A percentile compares a stretch with the other conserved stretches of the same genome.
phyloP scores from a whole-genome alignment of 768 basidiomycete genomes.

The Amanita molliuscula region DNA sequence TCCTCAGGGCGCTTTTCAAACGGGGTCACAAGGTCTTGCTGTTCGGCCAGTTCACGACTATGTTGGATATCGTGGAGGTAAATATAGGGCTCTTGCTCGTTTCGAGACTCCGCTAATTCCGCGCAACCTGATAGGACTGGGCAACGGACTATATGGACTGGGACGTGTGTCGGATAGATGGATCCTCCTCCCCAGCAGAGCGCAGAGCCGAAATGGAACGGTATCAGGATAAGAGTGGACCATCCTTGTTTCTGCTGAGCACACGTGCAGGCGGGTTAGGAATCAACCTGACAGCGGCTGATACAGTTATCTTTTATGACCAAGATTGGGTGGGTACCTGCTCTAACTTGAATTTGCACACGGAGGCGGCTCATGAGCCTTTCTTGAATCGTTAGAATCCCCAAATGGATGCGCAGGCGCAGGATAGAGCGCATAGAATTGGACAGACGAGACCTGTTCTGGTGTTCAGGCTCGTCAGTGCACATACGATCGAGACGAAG shows the following conservation, averaged over 20 bases:
- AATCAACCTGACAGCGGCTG: slow-evolving; percentile 72
- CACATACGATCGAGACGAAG: slow-evolving; percentile 85
- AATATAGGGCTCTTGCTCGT: slow-evolving; percentile 4
- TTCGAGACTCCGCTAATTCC: neutral
- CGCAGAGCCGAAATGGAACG: slow-evolving; percentile 77
- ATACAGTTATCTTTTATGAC: slow-evolving; percentile 92
- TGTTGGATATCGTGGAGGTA: slow-evolving; percentile 94
- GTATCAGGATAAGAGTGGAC: slow-evolving; percentile 73
- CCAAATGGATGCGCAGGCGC: slow-evolving; percentile 94
- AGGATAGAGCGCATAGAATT: slow-evolving; percentile 92
- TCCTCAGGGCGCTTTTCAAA: slow-evolving; percentile 74
- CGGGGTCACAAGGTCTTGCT: slow-evolving; percentile 78
- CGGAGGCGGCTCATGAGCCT: neutral
- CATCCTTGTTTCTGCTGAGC: slow-evolving; percentile 68
- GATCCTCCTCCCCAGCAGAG: slow-evolving; percentile 67
- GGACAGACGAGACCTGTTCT: slow-evolving; percentile 89
- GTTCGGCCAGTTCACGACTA: slow-evolving; percentile 91
- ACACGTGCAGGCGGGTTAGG: slow-evolving; percentile 76
- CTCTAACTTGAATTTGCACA: neutral
- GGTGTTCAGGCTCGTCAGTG: slow-evolving; percentile 79
- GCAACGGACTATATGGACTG: slow-evolving; percentile 75
- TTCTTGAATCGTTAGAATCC: slow-evolving; percentile 53
- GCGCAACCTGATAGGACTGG: slow-evolving; percentile 68
- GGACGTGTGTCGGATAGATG: slow-evolving; percentile 87
- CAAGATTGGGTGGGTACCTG: slow-evolving; percentile 66